A percentile compares a stretch with the other conserved stretches of the same genome.
Evolutionary conservation across 2,329 filamentous ascomycete genomes (phyloP).

Genomic region (Hymenoscyphus linearis): DNA sequence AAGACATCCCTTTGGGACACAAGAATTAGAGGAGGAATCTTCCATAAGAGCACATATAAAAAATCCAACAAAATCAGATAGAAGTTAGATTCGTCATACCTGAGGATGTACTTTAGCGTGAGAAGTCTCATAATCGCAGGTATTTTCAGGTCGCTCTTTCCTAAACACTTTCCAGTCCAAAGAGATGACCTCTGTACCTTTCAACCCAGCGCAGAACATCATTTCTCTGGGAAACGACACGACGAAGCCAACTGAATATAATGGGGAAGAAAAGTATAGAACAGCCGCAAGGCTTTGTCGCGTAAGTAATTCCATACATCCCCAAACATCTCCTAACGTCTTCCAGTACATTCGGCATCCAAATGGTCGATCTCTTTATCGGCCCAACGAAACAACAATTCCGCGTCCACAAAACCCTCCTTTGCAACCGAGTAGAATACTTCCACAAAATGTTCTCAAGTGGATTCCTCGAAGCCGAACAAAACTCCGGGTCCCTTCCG

Average conservation of each 20-base stretch:
- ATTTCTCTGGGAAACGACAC: background rate
- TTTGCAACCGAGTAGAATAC: conserved; percentile 11
- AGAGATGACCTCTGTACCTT: background rate
- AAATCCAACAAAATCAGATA: background rate
- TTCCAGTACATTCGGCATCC: conserved; percentile 7
- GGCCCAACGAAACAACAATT: conserved; percentile 8
- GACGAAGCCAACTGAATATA: background rate
- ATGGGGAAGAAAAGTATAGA: background rate
- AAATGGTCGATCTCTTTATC: conserved; percentile 11
- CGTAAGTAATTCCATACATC: conserved; percentile 2
- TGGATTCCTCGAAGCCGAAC: conserved; percentile 12
- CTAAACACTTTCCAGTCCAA: background rate
- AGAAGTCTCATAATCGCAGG: background rate
- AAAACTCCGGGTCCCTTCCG: conserved; percentile 10
- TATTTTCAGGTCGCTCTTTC: background rate
- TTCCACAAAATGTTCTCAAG: conserved; percentile 20
- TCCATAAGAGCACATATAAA: too few species aligned
- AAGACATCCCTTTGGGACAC: too few species aligned
- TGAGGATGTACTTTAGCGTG: background rate
- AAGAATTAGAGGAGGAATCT: too few species aligned
- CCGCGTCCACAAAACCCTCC: conserved; percentile 15
- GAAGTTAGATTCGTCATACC: background rate
- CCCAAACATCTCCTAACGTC: background rate
- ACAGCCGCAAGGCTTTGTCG: background rate
- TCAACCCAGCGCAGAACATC: background rate